Evolutionary conservation across 257 asterid species (phyloP), one percentile per base, ranked within the genome.

Genomic region (Ehretia macrophylla): DNA sequence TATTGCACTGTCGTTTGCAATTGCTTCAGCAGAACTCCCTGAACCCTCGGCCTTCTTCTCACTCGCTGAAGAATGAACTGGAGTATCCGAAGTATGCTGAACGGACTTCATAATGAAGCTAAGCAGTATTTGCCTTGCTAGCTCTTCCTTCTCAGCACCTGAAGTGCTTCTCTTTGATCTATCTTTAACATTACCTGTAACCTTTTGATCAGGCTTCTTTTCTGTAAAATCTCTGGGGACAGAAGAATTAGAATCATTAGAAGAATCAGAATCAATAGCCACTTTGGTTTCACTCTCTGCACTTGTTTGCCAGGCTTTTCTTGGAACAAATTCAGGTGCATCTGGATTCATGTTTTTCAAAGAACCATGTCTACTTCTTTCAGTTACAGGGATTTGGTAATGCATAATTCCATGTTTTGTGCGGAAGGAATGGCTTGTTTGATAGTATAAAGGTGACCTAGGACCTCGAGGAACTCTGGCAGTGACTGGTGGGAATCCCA

Each of bases 391-490:
- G 60, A 62, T 60, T 72, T 77, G 88, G 77, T 77, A 82, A 62
- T 73, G 81, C 60, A 74, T 47, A 53, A 81, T 68, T 49, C 85
- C 86, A 8, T 82, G 86, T 66, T 79, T 79, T 68, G 76, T 59
- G 32, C 85, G 77, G 70, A 73, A 80, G 44, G 77, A 52, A 64
- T 78, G 82, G 83, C 64, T 69, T 16, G 84, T 73, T 67, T 86
- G 71, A 65, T 80, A 85, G 74, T 93, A 86, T 88, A 93, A 73
- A 5, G 88, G 87, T 27, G 96, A 86, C 66, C 95, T 79, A 39
- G 97, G 99, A 50, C 97, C 96, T 61, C 94, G 80, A 17, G 97
- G 96, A 67, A 92, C 97, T 66, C 94, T 81, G 1, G 94, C 85
- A 68, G 96, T 81, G 67, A 86, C 86, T 22, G 99, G 77, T 14